These are phyloP conservation scores for Jaenimonas drosophilae DNA, from an alignment of 208 protist genomes.

Conservation along the genomic window DNA sequence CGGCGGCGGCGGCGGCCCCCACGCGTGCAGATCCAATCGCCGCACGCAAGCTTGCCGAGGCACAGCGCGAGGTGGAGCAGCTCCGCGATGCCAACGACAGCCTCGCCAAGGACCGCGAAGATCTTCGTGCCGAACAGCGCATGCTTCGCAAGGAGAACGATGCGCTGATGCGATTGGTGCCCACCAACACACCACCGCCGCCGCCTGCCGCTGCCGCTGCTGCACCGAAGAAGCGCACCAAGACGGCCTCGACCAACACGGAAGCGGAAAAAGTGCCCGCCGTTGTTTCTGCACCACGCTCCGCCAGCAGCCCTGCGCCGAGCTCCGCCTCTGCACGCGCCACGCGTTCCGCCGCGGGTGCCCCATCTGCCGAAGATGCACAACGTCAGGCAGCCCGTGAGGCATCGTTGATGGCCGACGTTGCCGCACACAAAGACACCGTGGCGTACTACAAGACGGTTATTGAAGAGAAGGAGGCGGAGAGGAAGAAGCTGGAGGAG, in stretches of 20 bases:
- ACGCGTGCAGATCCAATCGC: too few species aligned
- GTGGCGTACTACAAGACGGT: conserved; percentile 1
- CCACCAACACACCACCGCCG: too few species aligned
- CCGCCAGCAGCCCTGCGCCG: not conserved
- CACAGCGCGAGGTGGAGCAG: not conserved
- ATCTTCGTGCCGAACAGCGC: too few species aligned
- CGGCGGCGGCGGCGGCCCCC: not conserved
- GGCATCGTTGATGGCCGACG: too few species aligned
- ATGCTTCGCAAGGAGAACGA: too few species aligned
- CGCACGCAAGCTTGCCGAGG: not conserved
- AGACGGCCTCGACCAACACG: too few species aligned
- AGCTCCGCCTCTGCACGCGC: not conserved
- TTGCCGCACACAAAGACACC: not conserved
- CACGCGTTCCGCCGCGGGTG: conserved; percentile 6
- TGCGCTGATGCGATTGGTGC: too few species aligned
- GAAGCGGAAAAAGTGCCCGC: not conserved
- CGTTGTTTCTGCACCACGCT: not conserved
- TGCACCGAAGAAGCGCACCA: too few species aligned
- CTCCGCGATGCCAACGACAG: not conserved
- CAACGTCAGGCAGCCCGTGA: too few species aligned
- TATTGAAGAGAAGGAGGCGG: not conserved
- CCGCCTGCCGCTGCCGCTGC: too few species aligned
- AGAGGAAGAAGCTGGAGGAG: not conserved
- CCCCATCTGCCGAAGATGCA: conserved; percentile 15
- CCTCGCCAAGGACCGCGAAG: not conserved